Percentiles rank a stretch among this genome's conserved stretches.
phyloP scores from a whole-genome alignment of 2,329 filamentous ascomycete species.

The Monosporascus sp. region DNA sequence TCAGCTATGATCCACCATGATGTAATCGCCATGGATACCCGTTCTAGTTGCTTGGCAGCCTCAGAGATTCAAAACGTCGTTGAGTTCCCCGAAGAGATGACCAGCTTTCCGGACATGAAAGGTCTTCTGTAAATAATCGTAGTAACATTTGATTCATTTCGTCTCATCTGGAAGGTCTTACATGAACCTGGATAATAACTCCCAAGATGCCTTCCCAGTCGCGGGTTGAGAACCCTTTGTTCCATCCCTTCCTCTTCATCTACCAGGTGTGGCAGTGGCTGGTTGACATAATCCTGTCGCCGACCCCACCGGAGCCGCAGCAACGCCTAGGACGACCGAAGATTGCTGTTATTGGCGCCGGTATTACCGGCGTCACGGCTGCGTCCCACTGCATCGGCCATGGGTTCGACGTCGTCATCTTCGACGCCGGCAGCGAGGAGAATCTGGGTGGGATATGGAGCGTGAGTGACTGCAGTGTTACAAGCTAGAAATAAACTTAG shows the following conservation, averaged over 20 bases:
- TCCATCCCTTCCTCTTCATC: constrained; percentile 55
- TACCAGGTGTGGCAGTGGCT: constrained; percentile 64
- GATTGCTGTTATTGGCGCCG: constrained; percentile 65
- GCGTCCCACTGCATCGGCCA: constrained; percentile 81
- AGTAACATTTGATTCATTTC: no score
- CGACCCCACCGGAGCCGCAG: constrained; percentile 59
- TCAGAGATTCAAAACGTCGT: no score
- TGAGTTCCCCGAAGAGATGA: no score
- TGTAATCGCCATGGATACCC: no score
- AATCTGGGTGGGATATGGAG: constrained; percentile 78
- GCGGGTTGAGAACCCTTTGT: constrained; percentile 33
- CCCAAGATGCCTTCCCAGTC: constrained; percentile 12
- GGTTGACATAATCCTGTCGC: constrained; percentile 61
- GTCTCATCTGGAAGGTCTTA: no score
- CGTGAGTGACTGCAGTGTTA: constrained; percentile 36
- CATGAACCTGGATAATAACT: no score
- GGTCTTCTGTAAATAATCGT: no score
- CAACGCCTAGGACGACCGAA: constrained; percentile 55
- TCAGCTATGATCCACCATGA: no score
- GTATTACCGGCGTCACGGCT: constrained; percentile 70
- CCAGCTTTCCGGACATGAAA: no score
- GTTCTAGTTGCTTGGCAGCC: no score
- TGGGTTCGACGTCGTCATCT: constrained; percentile 77
- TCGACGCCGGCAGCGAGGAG: constrained; percentile 64
- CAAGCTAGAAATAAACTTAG: not conserved